Evolutionary conservation across 805 yeast species (phyloP).

Genomic region (Yarrowia divulgata): DNA sequence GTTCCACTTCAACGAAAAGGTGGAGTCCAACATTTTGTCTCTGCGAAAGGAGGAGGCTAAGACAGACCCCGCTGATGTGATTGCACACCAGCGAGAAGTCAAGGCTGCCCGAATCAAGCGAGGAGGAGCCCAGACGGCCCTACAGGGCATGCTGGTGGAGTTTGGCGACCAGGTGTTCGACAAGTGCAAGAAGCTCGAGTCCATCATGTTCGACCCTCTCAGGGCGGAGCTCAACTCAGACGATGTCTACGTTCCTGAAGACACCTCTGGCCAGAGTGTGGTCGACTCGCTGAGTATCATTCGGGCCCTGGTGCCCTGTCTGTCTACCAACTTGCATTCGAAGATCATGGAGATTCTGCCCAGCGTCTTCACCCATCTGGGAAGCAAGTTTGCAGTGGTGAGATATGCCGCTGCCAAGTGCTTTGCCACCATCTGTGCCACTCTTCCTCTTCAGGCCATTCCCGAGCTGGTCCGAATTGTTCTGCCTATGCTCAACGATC

Average conservation of each 20-base stretch:
- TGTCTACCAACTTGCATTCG: constrained; percentile 58
- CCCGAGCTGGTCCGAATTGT: constrained; percentile 78
- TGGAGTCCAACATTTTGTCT: constrained; percentile 68
- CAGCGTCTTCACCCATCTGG: constrained; percentile 60
- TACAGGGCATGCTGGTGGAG: constrained; percentile 62
- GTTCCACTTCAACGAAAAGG: constrained; percentile 67
- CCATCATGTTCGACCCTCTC: constrained; percentile 58
- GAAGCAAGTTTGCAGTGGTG: constrained; percentile 78
- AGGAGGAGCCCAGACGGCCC: constrained; percentile 78
- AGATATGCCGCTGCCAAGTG: constrained; percentile 92
- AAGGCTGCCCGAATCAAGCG: constrained; percentile 81
- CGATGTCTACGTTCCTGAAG: constrained; percentile 51
- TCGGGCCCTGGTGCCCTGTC: constrained; percentile 71
- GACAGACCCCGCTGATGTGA: constrained; percentile 66
- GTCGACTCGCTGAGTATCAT: constrained; percentile 87
- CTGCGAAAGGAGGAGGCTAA: constrained; percentile 78
- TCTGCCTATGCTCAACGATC: constrained; percentile 80
- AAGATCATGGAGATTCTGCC: constrained; percentile 63
- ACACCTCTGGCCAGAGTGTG: constrained; percentile 71
- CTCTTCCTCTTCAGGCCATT: constrained; percentile 72
- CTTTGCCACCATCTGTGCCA: constrained; percentile 77
- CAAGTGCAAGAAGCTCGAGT: constrained; percentile 69
- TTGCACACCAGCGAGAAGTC: constrained; percentile 66
- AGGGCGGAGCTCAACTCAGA: constrained; percentile 45
- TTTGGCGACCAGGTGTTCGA: constrained; percentile 65